Conservation (phyloP, 140 eudicot genomes). For the Flaveria floridana region DNA sequence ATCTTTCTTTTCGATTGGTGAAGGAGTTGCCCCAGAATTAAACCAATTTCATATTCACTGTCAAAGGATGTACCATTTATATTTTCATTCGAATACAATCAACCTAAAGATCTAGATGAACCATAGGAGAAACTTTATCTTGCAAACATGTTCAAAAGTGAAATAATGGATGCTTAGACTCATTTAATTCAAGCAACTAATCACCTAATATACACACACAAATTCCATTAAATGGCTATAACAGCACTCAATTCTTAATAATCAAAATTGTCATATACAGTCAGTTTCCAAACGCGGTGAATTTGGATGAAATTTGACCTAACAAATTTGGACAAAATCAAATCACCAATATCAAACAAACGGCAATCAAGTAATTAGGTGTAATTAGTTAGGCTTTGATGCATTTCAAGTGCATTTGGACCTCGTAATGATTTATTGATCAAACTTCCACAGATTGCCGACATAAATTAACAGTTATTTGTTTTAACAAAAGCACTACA, state of each 20-base stretch:
- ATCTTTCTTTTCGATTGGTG: not conserved
- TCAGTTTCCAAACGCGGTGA: too few relatives aligned
- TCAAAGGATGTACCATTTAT: not conserved
- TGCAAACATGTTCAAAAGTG: not conserved
- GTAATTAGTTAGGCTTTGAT: too few relatives aligned
- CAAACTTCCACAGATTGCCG: not conserved
- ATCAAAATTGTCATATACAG: too few relatives aligned
- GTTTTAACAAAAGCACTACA: not conserved
- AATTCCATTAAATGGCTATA: not conserved
- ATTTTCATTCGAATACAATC: not conserved
- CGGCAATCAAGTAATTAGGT: not conserved
- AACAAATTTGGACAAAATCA: not conserved
- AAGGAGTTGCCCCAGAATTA: not conserved
- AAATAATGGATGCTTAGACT: not conserved
- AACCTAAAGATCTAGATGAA: not conserved
- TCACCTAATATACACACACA: not conserved
- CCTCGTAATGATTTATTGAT: too few relatives aligned
- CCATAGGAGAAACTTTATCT: not conserved
- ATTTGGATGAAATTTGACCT: not conserved
- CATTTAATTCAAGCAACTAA: not conserved
- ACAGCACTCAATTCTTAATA: too few relatives aligned
- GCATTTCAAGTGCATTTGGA: too few relatives aligned
- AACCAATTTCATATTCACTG: not conserved
- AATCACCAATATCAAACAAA: not conserved
- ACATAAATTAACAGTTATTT: too few relatives aligned